Conservation (phyloP, 208 protist genomes). For the Zelonia costaricensis region DNA sequence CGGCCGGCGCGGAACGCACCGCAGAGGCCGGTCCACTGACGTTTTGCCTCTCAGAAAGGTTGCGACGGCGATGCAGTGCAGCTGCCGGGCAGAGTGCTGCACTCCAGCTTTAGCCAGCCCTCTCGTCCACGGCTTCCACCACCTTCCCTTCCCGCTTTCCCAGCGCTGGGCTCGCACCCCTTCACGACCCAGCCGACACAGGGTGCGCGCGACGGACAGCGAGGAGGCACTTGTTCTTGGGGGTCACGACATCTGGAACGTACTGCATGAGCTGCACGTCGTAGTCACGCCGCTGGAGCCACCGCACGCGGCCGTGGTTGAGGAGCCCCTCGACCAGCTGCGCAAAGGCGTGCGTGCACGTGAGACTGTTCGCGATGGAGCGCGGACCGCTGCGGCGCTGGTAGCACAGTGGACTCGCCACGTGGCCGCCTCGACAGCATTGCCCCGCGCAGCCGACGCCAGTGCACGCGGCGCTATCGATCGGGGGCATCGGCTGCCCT, state of each 20-base stretch:
- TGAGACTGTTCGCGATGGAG: conserved; percentile 41
- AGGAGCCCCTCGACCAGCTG: conserved; percentile 49
- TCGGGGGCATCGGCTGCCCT: background rate
- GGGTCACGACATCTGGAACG: conserved; percentile 72
- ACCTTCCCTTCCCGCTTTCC: no score
- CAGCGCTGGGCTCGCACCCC: no score
- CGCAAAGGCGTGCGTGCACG: conserved; percentile 57
- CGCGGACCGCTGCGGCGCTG: conserved; percentile 26
- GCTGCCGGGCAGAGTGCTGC: no score
- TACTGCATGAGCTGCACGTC: conserved; percentile 49
- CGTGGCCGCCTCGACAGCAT: background rate
- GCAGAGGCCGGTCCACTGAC: no score
- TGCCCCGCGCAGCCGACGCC: no score
- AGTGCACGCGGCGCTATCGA: background rate
- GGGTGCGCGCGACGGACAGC: conserved; percentile 8
- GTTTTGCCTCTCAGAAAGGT: no score
- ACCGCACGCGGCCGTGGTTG: conserved; percentile 67
- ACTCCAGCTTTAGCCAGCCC: no score
- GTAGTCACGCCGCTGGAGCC: conserved; percentile 60
- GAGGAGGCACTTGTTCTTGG: conserved; percentile 82
- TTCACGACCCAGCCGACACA: background rate
- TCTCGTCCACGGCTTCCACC: no score
- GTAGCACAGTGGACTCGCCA: background rate
- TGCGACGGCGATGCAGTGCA: no score
- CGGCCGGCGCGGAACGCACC: no score